phyloP scores from a whole-genome alignment of 2,329 filamentous ascomycete genomes.

The Hyphodiscus sp. region DNA sequence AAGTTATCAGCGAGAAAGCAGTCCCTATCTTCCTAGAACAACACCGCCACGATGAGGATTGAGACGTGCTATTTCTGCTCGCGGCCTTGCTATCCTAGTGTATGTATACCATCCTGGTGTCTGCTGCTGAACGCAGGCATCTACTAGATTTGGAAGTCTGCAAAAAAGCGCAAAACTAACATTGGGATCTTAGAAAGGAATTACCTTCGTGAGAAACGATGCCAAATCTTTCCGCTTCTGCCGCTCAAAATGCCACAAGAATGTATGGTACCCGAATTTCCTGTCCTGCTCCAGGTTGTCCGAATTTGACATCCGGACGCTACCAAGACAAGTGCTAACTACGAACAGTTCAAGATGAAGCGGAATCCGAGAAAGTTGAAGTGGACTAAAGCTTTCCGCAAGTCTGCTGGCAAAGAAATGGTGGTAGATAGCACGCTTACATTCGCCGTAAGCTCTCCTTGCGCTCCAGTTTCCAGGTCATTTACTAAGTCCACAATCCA shows the following conservation, averaged over 20 bases:
- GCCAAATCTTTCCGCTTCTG: neutral
- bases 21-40: conserved; percentile 6
- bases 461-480: neutral
- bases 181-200: neutral
- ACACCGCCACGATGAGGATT: conserved; percentile 35
- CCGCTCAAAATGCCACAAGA: conserved; percentile 14
- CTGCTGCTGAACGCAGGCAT: neutral
- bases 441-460: conserved; percentile 54
- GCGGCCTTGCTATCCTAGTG: conserved; percentile 58
- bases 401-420: conserved; percentile 78
- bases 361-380: conserved; percentile 93
- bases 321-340: neutral
- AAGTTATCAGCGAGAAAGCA: conserved; percentile 1
- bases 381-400: conserved; percentile 93
- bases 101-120: conserved; percentile 38
- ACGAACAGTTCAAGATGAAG: conserved; percentile 83
- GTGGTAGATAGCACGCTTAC: conserved; percentile 90
- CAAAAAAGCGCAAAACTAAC: neutral
- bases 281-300: neutral
- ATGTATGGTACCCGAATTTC: conserved; percentile 12
- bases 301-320: neutral
- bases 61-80: conserved; percentile 66
- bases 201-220: neutral
- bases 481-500: neutral
- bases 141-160: neutral